Base-by-base conservation (phyloP, 306 rosid genomes). In the Fagus crenata region DNA sequence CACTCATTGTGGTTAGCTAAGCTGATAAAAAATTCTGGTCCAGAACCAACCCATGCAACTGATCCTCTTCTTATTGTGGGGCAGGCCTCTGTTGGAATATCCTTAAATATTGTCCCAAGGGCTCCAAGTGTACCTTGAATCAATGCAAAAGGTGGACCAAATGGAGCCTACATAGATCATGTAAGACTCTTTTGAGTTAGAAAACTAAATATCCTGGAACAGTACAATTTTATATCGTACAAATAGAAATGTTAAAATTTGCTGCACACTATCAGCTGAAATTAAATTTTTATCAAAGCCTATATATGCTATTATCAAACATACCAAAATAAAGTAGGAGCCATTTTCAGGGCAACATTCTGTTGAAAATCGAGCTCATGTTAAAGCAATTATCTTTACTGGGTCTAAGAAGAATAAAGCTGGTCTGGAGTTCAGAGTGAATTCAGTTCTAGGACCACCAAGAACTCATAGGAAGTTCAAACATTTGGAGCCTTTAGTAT, bases 1-100 rank as follows among this genome's bases (percentile, higher is more conserved):
- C 96, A 89, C 68, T 91, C 98, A 3, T 60, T 12, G 81, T 91
- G 97, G 80, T 87, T 81, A 43, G 96, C 97, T 1, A 93, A 81
- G 84, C 97, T 90, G 84, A 91, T 86, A 69, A 93, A 91, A 84
- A 93, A 93, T 53, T 85, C 88, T 5, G 98, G 97, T 59, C 96
- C 93, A 4, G 97, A 88, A 81, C 86, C 90, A 67, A 91, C 89
- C 98, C 97, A 93, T 56, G 92, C 92, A 42, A 93, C 87, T 7
- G 96, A 89, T 39, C 93, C 98, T 87, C 92, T 86, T 65, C 80
- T 83, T 75, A 88, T 75, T 40, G 67, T 8, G 15, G 88, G 86
- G 72, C 86, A 73, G 53, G 77, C 22, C 78, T 88, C 97, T 40
- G 58, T 85, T 28, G 88, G 90, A 76, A 78, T 69, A 71, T 78